Percentiles rank a stretch among this genome's conserved stretches.
Conservation (phyloP, 805 yeast genomes). For the Candida mattraensis region DNA sequence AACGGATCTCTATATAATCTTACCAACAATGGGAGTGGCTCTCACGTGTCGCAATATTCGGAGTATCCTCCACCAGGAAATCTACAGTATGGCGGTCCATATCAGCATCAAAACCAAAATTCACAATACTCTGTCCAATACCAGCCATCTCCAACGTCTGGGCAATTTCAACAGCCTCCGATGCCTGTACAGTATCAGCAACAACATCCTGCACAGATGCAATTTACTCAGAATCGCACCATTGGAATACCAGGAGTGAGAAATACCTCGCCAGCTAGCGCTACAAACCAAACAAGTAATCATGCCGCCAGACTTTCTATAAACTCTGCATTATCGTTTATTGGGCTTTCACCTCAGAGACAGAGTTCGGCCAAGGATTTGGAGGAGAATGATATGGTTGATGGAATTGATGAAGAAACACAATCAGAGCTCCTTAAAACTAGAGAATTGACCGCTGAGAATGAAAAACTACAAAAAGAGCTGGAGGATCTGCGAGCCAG, state of each 20-base stretch:
- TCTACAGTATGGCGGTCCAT: too few relatives aligned
- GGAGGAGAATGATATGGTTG: conserved; percentile 9
- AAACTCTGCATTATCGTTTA: conserved; percentile 25
- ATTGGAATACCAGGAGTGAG: conserved; percentile 29
- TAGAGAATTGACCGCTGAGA: conserved; percentile 13
- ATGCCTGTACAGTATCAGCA: too few relatives aligned
- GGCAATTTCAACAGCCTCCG: too few relatives aligned
- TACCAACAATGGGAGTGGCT: too few relatives aligned
- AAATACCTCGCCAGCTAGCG: conserved; percentile 10
- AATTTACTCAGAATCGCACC: conserved; percentile 12
- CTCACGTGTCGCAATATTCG: too few relatives aligned
- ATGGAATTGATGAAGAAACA: conserved; percentile 13
- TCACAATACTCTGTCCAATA: too few relatives aligned
- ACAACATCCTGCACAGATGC: conserved; percentile 1
- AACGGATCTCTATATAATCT: too few relatives aligned
- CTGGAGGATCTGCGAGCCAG: conserved; percentile 11
- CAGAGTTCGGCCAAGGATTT: conserved; percentile 10
- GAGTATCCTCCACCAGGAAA: too few relatives aligned
- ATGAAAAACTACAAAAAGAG: conserved; percentile 12
- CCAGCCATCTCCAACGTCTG: too few relatives aligned
- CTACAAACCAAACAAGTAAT: conserved; percentile 5
- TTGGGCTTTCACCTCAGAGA: conserved; percentile 20
- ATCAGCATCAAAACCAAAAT: too few relatives aligned
- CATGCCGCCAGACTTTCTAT: conserved; percentile 25
- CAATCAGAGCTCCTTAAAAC: conserved; percentile 5